Evolutionary conservation across 306 rosid genomes (phyloP).

Genomic region (Begonia peltatifolia): DNA sequence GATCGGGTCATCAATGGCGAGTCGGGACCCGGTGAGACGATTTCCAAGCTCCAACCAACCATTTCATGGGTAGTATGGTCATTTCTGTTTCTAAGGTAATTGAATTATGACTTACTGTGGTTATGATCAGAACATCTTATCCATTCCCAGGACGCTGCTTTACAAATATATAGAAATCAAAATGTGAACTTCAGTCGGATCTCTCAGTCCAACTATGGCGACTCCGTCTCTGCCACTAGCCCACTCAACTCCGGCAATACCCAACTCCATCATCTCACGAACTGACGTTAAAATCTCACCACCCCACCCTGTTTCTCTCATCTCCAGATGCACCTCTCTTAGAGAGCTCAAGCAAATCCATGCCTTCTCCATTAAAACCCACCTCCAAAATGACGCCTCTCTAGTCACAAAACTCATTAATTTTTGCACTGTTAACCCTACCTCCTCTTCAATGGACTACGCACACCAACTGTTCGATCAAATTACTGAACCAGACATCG

Average conservation of each 20-base stretch:
- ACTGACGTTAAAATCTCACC: conserved; percentile 8
- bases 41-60: not conserved
- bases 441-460: conserved; percentile 32
- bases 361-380: conserved; percentile 55
- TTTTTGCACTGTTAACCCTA: conserved; percentile 34
- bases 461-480: conserved; percentile 46
- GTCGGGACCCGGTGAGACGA: not conserved
- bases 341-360: conserved; percentile 60
- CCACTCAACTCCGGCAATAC: conserved; percentile 26
- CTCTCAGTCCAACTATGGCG: conserved; percentile 19
- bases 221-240: conserved; percentile 22
- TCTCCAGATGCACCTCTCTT: conserved; percentile 53
- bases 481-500: conserved; percentile 50
- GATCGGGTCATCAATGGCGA: not conserved
- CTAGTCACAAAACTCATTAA: conserved; percentile 45
- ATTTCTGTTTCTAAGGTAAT: not conserved
- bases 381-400: conserved; percentile 29
- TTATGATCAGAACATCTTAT: not conserved
- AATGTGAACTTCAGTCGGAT: not conserved
- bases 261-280: conserved; percentile 14
- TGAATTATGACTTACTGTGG: not conserved
- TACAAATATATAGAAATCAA: no score
- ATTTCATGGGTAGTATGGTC: not conserved
- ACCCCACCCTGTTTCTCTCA: conserved; percentile 30
- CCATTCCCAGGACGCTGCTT: not conserved